Percentiles rank a stretch among this genome's conserved stretches.
Conservation (phyloP, 495 filamentous ascomycete genomes). For the Sporormia fimetaria region DNA sequence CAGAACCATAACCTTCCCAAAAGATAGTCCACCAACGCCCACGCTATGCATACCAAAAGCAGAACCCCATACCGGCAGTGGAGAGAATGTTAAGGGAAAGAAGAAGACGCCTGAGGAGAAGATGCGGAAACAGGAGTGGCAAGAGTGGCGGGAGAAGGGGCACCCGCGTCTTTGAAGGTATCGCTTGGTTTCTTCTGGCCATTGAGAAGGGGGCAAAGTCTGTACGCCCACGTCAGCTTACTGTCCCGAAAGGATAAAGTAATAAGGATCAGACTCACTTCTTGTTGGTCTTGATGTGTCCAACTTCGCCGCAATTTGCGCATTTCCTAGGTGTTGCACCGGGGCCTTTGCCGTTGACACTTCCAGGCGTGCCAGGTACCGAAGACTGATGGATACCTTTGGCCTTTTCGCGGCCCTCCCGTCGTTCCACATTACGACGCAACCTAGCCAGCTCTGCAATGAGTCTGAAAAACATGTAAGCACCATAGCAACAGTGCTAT, state of each 20-base stretch:
- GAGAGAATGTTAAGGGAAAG: neutral
- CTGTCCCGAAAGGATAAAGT: too few species aligned
- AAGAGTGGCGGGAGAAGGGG: constrained; percentile 30
- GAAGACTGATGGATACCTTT: constrained; percentile 46
- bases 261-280: constrained; percentile 51
- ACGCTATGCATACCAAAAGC: constrained; percentile 4
- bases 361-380: constrained; percentile 32
- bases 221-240: too few species aligned
- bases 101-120: constrained; percentile 3
- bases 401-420: constrained; percentile 80
- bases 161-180: constrained; percentile 33
- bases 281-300: constrained; percentile 99
- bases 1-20: too few species aligned
- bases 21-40: constrained; percentile 2
- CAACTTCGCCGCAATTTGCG: constrained; percentile 88
- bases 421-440: constrained; percentile 80
- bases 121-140: constrained; percentile 5
- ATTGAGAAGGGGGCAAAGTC: constrained; percentile 84
- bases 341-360: constrained; percentile 27
- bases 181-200: constrained; percentile 69
- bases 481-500: constrained; percentile 12
- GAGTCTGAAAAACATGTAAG: constrained; percentile 40
- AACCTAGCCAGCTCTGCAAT: constrained; percentile 69
- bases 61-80: too few species aligned
- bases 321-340: constrained; percentile 79